A percentile compares a stretch with the other conserved stretches of the same genome.
Conservation (phyloP, 495 filamentous ascomycete species). For the Aspergillus olivimuriae region DNA sequence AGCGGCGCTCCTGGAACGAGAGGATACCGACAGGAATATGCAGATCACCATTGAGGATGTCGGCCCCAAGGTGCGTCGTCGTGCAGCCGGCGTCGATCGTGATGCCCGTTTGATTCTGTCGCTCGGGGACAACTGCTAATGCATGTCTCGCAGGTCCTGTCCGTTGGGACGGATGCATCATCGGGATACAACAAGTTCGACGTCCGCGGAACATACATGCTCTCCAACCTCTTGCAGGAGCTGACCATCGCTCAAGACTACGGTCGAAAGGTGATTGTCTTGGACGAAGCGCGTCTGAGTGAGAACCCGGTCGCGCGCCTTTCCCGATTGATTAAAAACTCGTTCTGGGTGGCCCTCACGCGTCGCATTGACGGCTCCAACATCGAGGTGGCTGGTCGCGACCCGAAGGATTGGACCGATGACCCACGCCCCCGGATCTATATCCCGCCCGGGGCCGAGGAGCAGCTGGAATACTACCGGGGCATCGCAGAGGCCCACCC, state of each 20-base stretch:
- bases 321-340: constrained; percentile 73
- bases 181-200: constrained; percentile 78
- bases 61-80: constrained; percentile 73
- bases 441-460: constrained; percentile 72
- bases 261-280: constrained; percentile 73
- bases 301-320: constrained; percentile 90
- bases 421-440: constrained; percentile 91
- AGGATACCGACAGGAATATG: constrained; percentile 86
- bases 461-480: constrained; percentile 83
- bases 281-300: constrained; percentile 80
- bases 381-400: constrained; percentile 75
- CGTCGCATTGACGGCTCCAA: constrained; percentile 81
- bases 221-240: constrained; percentile 92
- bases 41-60: constrained; percentile 96
- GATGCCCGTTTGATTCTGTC: neutral
- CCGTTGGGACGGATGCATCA: constrained; percentile 79
- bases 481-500: constrained; percentile 68
- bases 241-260: constrained; percentile 82
- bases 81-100: too few relatives aligned
- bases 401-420: constrained; percentile 86
- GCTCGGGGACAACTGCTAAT: neutral
- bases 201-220: constrained; percentile 88
- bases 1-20: constrained; percentile 61
- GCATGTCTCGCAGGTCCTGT: constrained; percentile 49
- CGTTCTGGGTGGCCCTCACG: constrained; percentile 87